Evolutionary conservation across 2,329 filamentous ascomycete genomes (phyloP).

Genomic region (Aspergillus piperis): DNA sequence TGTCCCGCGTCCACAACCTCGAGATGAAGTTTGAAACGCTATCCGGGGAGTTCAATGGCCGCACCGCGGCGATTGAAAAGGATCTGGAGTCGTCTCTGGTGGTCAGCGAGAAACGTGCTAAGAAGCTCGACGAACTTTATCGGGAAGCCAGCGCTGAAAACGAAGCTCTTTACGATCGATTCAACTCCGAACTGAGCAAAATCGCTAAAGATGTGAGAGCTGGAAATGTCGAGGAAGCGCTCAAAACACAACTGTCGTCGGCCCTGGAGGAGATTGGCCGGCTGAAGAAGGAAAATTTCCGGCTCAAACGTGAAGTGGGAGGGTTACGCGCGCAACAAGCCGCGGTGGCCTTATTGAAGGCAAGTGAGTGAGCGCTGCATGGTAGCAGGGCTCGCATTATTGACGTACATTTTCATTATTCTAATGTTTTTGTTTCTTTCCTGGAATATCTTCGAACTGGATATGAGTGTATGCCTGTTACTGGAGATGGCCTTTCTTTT

Average conservation of each 20-base stretch:
- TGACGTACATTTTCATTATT: neutral
- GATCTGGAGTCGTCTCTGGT: constrained; percentile 73
- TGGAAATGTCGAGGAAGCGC: constrained; percentile 76
- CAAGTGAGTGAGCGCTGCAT: constrained; percentile 27
- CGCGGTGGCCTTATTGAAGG: constrained; percentile 33
- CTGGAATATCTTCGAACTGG: constrained; percentile 11
- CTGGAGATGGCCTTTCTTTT: constrained; percentile 16
- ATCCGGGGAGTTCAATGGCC: constrained; percentile 60
- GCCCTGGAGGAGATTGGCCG: constrained; percentile 74
- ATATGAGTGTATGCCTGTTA: constrained; percentile 23
- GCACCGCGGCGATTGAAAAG: constrained; percentile 64
- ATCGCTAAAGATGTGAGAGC: constrained; percentile 75
- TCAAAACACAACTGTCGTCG: constrained; percentile 70
- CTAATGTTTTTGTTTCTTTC: neutral
- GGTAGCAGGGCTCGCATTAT: neutral
- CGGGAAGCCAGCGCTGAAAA: constrained; percentile 88
- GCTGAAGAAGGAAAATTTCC: constrained; percentile 81
- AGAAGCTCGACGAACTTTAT: constrained; percentile 83
- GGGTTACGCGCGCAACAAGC: constrained; percentile 60
- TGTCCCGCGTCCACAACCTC: constrained; percentile 62
- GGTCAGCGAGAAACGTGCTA: constrained; percentile 75
- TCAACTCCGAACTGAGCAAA: constrained; percentile 86
- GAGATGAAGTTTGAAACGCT: constrained; percentile 66
- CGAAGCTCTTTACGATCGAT: constrained; percentile 85
- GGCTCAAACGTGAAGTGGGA: constrained; percentile 78